Conservation (phyloP, 1,284 basidiomycete species). For the Leccinum cinnamomeum region DNA sequence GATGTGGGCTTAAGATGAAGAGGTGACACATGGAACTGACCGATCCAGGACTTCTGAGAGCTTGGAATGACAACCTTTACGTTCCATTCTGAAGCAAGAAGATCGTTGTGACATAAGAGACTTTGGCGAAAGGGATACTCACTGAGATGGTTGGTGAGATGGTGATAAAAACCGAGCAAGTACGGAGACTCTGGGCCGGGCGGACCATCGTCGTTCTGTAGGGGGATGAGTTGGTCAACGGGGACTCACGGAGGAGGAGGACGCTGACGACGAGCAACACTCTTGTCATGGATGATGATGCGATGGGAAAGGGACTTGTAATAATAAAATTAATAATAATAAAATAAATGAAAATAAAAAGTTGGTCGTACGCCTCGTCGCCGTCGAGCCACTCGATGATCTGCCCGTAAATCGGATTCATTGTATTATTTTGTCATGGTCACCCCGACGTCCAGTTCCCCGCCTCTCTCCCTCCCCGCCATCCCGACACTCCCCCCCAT, state of each 20-base stretch:
- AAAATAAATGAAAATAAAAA: constrained; percentile 10
- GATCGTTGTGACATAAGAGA: constrained; percentile 9
- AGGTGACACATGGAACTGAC: constrained; percentile 37
- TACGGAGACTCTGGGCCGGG: constrained; percentile 80
- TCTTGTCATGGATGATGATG: constrained; percentile 25
- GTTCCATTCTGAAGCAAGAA: constrained; percentile 62
- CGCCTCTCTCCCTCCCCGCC: constrained; percentile 36
- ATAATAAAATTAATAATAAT: not conserved
- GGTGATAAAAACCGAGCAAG: constrained; percentile 74
- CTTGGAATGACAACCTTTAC: constrained; percentile 88
- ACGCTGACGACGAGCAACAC: constrained; percentile 60
- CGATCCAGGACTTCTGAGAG: constrained; percentile 90
- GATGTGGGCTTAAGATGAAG: constrained; percentile 6
- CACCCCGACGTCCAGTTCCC: constrained; percentile 15
- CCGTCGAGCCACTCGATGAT: constrained; percentile 8
- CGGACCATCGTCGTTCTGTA: constrained; percentile 87
- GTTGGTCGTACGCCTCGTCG: constrained; percentile 6
- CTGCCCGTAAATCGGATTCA: not conserved
- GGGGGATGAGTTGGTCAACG: constrained; percentile 6
- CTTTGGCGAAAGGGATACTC: constrained; percentile 19
- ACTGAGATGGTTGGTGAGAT: constrained; percentile 68
- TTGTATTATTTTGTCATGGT: constrained; percentile 22
- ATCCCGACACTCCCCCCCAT: constrained; percentile 49
- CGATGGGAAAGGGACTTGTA: not conserved
- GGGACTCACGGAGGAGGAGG: not conserved